Evolutionary conservation across 768 basidiomycete genomes (phyloP), one percentile per base, ranked within the genome.

Genomic region (Nevesoporus exiguus): DNA sequence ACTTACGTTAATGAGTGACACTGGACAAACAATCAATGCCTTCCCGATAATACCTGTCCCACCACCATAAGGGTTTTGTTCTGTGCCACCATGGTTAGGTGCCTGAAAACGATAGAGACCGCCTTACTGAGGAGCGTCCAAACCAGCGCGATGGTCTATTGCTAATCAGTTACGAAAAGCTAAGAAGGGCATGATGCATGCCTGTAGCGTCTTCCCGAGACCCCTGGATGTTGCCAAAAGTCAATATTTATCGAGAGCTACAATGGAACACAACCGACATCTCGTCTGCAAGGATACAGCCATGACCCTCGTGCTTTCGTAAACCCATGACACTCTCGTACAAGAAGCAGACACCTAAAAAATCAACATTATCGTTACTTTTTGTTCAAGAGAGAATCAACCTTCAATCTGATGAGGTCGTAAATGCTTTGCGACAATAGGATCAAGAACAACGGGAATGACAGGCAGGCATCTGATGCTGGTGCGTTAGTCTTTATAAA

Each of bases 271-370:
- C 34, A 37, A 56, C 70, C 31, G 57, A 92, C 93, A 97, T 96
- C 64, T 98, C 97, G 70, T 99, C 97, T 2, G 96, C 97, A 31
- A 99, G 80, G 59, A 99, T 97, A 62, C 93, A 95, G 1, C 96
- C 96, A 65, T 90, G 84, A 1, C 93, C 90, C 69, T 95, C 93
- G 57, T 93, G 90, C 67, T 85, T 89, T 50, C 90, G 80, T 64
- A 97, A 74, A 10, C 94, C 95, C 93, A 98, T 98, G 17, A 95
- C 89, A 63, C 88, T 92, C 65, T 95, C 92, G 65, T 99, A 99
- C 76, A 99, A 74, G 70, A 99, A 99, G 66, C 82, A 81, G 31
- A 93, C 79, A 29, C 91, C 87, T 87, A 52, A 52, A n/a, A 51
- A 47, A 52, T 47, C 40, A 54, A 30, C 13, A 56, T 22, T 21